Evolutionary conservation across 225 moss, liverwort and hornwort species (phyloP), one percentile per base, ranked within the genome.

Genomic region (Sphagnum contortum): DNA sequence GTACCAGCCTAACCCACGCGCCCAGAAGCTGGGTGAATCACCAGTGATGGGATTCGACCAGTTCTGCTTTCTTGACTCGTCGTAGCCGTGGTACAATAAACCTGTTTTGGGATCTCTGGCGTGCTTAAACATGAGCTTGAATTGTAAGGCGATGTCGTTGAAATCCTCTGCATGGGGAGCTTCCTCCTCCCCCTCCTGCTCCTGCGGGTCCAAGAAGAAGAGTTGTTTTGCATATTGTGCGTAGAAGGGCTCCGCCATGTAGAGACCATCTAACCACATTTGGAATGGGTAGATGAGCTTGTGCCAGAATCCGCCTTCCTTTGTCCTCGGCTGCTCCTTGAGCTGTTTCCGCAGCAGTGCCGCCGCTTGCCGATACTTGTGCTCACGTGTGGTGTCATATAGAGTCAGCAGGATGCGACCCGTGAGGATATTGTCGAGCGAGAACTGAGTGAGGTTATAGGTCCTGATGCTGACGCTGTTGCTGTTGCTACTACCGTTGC

Each of bases 261-360:
- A 90, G 29, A 83, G 48, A 29, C 90, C 90, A 13, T 90, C 90
- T 1, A 90, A 78, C 90, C 90, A 90, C 90, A 88, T 90, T 55
- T 90, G 90, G 55, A 72, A 75, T 0, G 90, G 90, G 70, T 87
- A 87, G 0, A 84, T 2, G 11, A 72, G 55, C 68, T 90, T 90
- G 75, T 90, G 90, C 90, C 90, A 90, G 74, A 78, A 90, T 0
- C 88, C 90, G 12, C 83, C 83, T 51, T 85, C 90, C 2, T 77
- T 57, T 3, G 55, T 66, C 64, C 88, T 78, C n/a, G 88, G 90
- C 12, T 90, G 90, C 13, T 67, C 47, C 29, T 55, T 61, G 7
- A 90, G 77, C 71, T 90, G 88, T 7, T 76, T n/a, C 0, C 82
- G 85, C 4, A 90, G 64, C 0, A 65, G 57, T 0, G 47, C 68